phyloP scores from a whole-genome alignment of 2,329 filamentous ascomycete genomes.

The Chaetomium globosum region DNA sequence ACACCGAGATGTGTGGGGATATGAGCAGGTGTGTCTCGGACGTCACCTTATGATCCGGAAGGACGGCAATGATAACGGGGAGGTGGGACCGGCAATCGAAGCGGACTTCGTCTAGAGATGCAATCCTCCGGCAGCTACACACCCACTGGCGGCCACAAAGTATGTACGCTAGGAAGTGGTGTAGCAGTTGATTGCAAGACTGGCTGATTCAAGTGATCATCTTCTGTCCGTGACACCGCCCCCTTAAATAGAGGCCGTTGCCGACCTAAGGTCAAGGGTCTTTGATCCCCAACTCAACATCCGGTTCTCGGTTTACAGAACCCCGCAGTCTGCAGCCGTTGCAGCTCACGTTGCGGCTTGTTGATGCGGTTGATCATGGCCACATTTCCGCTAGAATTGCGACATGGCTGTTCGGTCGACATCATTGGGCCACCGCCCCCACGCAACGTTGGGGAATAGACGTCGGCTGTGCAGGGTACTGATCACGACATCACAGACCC shows the following conservation, averaged over 20 bases:
- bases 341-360: not conserved
- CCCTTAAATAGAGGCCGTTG: not conserved
- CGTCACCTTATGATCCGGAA: no score
- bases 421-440: slow-evolving; percentile 20
- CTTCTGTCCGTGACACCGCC: not conserved
- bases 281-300: not conserved
- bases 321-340: not conserved
- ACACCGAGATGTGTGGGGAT: not conserved
- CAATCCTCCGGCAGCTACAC: not conserved
- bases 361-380: slow-evolving; percentile 8
- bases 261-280: no score
- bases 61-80: no score
- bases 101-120: not conserved
- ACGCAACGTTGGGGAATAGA: not conserved
- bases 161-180: not conserved
- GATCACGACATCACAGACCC: slow-evolving; percentile 17
- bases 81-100: no score
- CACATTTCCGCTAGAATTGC: slow-evolving; percentile 24
- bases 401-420: slow-evolving; percentile 14
- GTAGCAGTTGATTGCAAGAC: not conserved
- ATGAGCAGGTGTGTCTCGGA: not conserved
- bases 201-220: not conserved
- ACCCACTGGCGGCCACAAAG: not conserved
- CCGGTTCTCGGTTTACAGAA: not conserved
- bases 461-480: not conserved